Evolutionary conservation across 129 eudicot genomes (phyloP).

Genomic region (Silybum marianum): DNA sequence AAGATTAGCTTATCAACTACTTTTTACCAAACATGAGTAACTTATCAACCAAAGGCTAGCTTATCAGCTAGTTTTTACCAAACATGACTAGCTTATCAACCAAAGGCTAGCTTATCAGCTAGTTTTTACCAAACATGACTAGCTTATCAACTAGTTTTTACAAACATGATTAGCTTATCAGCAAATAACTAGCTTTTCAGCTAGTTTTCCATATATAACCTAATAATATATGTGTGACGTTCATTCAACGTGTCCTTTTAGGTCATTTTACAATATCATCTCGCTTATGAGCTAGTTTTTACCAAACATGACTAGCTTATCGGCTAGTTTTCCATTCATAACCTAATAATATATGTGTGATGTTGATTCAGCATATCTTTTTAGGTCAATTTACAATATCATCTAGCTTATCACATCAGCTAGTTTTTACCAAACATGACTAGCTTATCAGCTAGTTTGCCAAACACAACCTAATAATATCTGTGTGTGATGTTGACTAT

Average conservation of each 20-base stretch:
- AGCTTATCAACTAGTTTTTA: neutral
- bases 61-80: too few species aligned
- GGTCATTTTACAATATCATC: neutral
- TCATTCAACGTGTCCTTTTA: neutral
- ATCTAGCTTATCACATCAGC: neutral
- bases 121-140: too few species aligned
- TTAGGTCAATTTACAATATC: neutral
- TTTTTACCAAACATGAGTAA: too few species aligned
- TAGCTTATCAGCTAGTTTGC: neutral
- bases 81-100: too few species aligned
- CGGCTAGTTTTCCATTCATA: neutral
- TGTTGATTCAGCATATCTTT: neutral
- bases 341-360: neutral
- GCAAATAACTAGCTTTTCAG: too few species aligned
- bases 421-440: neutral
- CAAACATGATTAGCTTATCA: neutral
- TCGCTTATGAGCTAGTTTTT: neutral
- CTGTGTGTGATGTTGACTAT: constrained; percentile 6
- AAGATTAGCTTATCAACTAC: neutral
- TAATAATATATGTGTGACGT: too few species aligned
- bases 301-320: neutral
- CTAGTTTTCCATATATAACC: neutral
- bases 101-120: too few species aligned
- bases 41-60: too few species aligned
- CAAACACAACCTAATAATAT: neutral